Evolutionary conservation across 2,329 filamentous ascomycete genomes (phyloP).

Genomic region (Neospermospora avenae): DNA sequence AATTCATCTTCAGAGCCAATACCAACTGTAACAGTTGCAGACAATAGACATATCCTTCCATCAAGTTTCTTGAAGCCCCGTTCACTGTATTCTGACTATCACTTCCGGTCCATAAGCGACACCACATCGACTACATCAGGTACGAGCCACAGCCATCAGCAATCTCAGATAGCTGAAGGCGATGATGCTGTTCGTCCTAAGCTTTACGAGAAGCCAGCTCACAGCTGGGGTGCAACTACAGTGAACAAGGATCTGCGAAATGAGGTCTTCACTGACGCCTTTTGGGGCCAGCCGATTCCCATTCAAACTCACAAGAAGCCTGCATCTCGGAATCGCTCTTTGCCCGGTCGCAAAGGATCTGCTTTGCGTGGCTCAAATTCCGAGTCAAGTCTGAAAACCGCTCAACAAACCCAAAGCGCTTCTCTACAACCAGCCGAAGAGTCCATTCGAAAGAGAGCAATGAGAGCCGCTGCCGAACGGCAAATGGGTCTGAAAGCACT

Average conservation of each 20-base stretch:
- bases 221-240: constrained; percentile 85
- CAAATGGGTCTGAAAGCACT: constrained; percentile 17
- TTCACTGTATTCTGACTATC: constrained; percentile 40
- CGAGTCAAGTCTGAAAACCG: constrained; percentile 32
- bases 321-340: constrained; percentile 56
- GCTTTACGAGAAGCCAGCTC: constrained; percentile 55
- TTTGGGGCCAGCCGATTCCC: constrained; percentile 79
- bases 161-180: not conserved
- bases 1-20: constrained; percentile 62
- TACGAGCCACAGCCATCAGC: constrained; percentile 23
- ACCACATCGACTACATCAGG: constrained; percentile 35
- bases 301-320: constrained; percentile 72
- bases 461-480: constrained; percentile 29
- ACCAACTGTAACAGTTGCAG: constrained; percentile 88
- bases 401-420: constrained; percentile 20
- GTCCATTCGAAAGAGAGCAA: constrained; percentile 34
- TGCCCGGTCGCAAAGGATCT: constrained; percentile 51
- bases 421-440: constrained; percentile 42
- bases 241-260: constrained; percentile 86
- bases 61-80: constrained; percentile 70
- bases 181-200: constrained; percentile 36
- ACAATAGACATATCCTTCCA: constrained; percentile 91
- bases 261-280: constrained; percentile 89
- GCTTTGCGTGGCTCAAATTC: constrained; percentile 32
- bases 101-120: constrained; percentile 26